Evolutionary conservation across 257 asterid species (phyloP).

Genomic region (Henckelia pumila): DNA sequence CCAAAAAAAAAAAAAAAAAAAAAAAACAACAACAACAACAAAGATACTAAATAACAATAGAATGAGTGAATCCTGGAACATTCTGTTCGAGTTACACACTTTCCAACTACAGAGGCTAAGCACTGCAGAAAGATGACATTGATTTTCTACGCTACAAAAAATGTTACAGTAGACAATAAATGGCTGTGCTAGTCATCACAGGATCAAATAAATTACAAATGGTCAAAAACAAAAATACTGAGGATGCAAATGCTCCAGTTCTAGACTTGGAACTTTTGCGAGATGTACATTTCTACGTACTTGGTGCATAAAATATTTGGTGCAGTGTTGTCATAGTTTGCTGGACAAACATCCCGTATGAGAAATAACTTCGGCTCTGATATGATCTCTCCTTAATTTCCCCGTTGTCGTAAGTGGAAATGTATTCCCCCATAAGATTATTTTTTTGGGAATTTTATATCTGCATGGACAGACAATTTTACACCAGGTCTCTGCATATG

Average conservation of each 20-base stretch:
- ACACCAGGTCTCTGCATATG: constrained; percentile 1
- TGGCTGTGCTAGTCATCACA: background rate
- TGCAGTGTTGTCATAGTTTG: constrained; percentile 39
- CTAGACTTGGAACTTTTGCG: background rate
- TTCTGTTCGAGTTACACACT: background rate
- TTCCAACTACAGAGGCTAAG: background rate
- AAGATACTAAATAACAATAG: no score
- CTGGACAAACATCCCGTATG: constrained; percentile 39
- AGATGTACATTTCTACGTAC: background rate
- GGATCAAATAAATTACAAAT: background rate
- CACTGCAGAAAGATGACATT: background rate
- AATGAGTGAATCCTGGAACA: background rate
- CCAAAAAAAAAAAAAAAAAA: no score
- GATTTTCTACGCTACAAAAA: background rate
- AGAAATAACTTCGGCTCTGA: constrained; percentile 53
- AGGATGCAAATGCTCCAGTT: background rate
- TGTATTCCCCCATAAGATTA: constrained; percentile 49
- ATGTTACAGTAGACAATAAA: background rate
- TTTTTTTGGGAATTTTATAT: constrained; percentile 69
- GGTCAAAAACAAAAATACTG: background rate
- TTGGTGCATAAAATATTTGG: background rate
- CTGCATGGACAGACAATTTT: constrained; percentile 34
- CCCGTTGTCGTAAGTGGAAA: constrained; percentile 82
- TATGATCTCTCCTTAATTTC: constrained; percentile 66
- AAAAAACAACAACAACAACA: no score